phyloP scores from a whole-genome alignment of 306 rosid genomes.

The Dalbergia cultrata region DNA sequence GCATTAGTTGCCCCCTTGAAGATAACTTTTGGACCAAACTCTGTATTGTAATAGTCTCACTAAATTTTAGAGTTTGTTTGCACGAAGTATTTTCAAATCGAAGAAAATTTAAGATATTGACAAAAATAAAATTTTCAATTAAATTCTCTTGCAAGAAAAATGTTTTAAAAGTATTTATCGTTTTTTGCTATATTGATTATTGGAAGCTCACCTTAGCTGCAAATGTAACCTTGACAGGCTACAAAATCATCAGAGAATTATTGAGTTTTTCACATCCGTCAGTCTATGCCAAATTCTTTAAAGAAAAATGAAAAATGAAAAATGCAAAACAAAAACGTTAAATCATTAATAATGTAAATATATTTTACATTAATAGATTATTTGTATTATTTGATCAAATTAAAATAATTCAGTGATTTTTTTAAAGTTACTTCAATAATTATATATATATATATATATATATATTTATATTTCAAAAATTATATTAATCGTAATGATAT shows the following conservation, averaged over 20 bases:
- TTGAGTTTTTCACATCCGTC: not conserved
- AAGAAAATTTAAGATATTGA: no score
- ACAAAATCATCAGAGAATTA: not conserved
- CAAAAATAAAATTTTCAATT: no score
- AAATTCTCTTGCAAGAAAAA: no score
- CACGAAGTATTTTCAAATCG: no score
- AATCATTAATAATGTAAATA: not conserved
- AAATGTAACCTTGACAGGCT: not conserved
- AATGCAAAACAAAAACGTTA: not conserved
- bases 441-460: no score
- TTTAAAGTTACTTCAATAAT: no score
- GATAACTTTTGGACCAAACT: conserved; percentile 35
- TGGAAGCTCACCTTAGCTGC: not conserved
- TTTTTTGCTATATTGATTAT: not conserved
- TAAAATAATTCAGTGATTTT: not conserved
- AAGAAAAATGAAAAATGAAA: not conserved
- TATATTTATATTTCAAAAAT: no score
- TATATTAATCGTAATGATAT: no score
- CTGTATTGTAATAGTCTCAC: not conserved
- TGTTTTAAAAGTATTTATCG: not conserved
- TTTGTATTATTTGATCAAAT: not conserved
- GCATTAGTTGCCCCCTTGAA: conserved; percentile 34
- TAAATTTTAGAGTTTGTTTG: not conserved
- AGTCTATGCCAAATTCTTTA: not conserved
- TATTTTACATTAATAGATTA: not conserved